Evolutionary conservation across 2,329 filamentous ascomycete species (phyloP), one percentile per base, ranked within the genome.

Genomic region (Aspergillus cejpii): DNA sequence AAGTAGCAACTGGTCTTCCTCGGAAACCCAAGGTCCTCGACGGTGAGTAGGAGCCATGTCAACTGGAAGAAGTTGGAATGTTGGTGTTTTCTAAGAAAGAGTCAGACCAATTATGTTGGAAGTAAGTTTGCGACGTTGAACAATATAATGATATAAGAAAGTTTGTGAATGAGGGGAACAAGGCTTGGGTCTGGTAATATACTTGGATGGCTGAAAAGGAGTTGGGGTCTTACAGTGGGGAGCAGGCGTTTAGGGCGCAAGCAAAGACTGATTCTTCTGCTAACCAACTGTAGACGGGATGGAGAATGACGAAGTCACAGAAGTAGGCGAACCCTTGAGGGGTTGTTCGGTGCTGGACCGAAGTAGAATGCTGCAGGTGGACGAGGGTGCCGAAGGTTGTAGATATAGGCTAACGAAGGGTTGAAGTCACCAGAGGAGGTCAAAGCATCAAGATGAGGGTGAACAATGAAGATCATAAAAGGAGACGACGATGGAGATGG

Each of bases 21-120:
- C 74, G 56, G 83, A 81, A 51, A 87, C 85, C 88, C 88, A 94
- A 47, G 88, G 87, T 46, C 88, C 88, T 69, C 87, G 80, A 63
- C 83, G 80, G 62, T 84, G 81, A 61, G 72, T 60, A 45, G 69
- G 65, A 52, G 66, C 64, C 71, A 74, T 73, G 45, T 34, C 50
- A 39, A 39, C 31, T 41, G 24, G 44, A n/a, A 17, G 12, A 28
- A 39, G 40, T 17, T 19, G 34, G 20, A 24, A 37, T 37, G 21
- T 27, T n/a, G n/a, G n/a, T n/a, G n/a, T n/a, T n/a, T n/a, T n/a
- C n/a, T n/a, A 14, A 39, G 40, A 40, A 37, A 39, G 34, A 37
- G 6, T 34, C 19, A n/a, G 10, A 26, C 5, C 5, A 24, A 24
- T 24, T 4, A 8, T n/a, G n/a, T n/a, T 24, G 5, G 5, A 24